Evolutionary conservation across 129 eudicot genomes (phyloP).

Genomic region (Kitagawia praeruptora): DNA sequence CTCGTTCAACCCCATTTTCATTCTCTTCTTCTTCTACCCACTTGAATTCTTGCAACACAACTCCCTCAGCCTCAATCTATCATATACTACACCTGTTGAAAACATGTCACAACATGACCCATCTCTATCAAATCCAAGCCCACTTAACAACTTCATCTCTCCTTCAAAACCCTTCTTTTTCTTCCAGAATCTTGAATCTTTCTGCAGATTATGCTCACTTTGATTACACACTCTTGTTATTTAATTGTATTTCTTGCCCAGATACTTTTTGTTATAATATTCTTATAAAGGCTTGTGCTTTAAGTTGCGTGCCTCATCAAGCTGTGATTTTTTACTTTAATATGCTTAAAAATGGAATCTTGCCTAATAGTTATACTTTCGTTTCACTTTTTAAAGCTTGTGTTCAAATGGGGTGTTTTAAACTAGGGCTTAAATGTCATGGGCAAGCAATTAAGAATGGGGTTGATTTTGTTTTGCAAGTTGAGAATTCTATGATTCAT

Average conservation of each 20-base stretch:
- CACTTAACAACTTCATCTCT: slow-evolving; percentile 48
- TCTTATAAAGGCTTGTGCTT: slow-evolving; percentile 49
- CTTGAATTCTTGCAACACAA: not conserved
- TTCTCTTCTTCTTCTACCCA: slow-evolving; percentile 2
- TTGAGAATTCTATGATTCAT: slow-evolving; percentile 71
- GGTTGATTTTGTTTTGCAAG: slow-evolving; percentile 47
- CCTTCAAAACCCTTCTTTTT: slow-evolving; percentile 43
- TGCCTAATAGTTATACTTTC: slow-evolving; percentile 65
- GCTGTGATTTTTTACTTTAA: slow-evolving; percentile 45
- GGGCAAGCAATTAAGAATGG: slow-evolving; percentile 79
- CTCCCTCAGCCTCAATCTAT: not conserved
- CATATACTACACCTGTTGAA: slow-evolving; percentile 14
- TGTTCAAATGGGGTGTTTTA: slow-evolving; percentile 31
- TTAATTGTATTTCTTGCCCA: slow-evolving; percentile 33
- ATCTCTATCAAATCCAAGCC: slow-evolving; percentile 57
- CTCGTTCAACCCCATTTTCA: slow-evolving; percentile 10
- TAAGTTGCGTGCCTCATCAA: slow-evolving; percentile 25
- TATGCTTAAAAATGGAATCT: slow-evolving; percentile 38
- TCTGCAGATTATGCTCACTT: slow-evolving; percentile 29
- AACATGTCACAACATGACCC: slow-evolving; percentile 28
- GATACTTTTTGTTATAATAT: slow-evolving; percentile 61
- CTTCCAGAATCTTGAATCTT: slow-evolving; percentile 43
- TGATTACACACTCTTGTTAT: slow-evolving; percentile 38
- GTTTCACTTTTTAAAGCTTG: slow-evolving; percentile 55
- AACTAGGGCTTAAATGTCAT: slow-evolving; percentile 54